These are phyloP conservation scores for Penicillium lagena DNA, from an alignment of 495 filamentous ascomycete species.

Conservation along the genomic window DNA sequence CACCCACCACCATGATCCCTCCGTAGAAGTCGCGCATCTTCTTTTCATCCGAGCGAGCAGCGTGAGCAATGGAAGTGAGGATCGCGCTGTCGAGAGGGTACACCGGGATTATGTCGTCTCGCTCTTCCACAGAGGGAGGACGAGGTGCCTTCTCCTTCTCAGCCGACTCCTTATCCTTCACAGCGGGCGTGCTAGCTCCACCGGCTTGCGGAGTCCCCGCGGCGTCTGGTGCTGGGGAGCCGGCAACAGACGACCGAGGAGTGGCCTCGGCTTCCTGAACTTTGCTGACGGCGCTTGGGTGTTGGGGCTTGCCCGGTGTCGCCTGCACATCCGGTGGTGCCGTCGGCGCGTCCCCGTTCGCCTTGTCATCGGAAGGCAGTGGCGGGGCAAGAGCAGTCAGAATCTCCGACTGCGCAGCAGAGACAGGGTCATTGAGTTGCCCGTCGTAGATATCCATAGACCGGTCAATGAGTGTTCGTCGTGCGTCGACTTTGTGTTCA, in stretches of 20 bases:
- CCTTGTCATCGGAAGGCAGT: conserved; percentile 30
- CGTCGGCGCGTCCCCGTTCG: conserved; percentile 24
- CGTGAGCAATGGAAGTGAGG: conserved; percentile 78
- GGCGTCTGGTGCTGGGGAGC: conserved; percentile 76
- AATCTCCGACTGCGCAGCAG: conserved; percentile 76
- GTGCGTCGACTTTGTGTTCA: conserved; percentile 65
- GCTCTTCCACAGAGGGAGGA: conserved; percentile 49
- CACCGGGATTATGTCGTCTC: conserved; percentile 75
- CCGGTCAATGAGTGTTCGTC: conserved; percentile 70
- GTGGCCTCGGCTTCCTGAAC: conserved; percentile 57
- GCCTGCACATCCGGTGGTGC: conserved; percentile 27
- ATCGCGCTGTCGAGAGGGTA: conserved; percentile 86
- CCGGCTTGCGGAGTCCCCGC: conserved; percentile 59
- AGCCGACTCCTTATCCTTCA: conserved; percentile 13
- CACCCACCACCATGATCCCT: conserved; percentile 93
- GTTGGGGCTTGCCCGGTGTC: conserved; percentile 34
- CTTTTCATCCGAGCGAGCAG: conserved; percentile 81
- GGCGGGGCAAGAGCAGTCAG: conserved; percentile 60
- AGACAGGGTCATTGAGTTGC: conserved; percentile 80
- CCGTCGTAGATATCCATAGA: conserved; percentile 93
- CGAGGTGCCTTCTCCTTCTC: conserved; percentile 15
- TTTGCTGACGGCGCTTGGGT: conserved; percentile 36
- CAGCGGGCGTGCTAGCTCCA: conserved; percentile 28
- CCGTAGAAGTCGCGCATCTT: conserved; percentile 87
- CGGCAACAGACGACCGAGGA: conserved; percentile 76